Evolutionary conservation across 148 eudicot species (phyloP), one percentile per base, ranked within the genome.

Genomic region (Dianthus caryophyllus): DNA sequence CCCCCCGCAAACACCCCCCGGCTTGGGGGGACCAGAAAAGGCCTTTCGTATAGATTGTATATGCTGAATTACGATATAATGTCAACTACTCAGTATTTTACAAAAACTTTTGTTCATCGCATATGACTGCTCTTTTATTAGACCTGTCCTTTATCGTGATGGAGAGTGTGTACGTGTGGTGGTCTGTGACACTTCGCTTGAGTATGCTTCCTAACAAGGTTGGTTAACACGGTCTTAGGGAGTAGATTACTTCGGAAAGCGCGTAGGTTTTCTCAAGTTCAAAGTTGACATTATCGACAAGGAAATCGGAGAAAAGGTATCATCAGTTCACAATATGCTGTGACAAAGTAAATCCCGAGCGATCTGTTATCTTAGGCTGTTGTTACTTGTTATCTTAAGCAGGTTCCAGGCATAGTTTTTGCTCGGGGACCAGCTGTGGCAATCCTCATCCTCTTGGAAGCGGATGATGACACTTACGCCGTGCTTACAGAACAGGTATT

Each of bases 361-460:
- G 29, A 46, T 43, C 24, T 17, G 6, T 13, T 18, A 14, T 15
- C 10, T 22, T 26, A 33, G 67, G 30, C 46, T 36, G 41, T 21
- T 48, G 39, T 3, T 8, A 6, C 39, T 51, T 67, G 39, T 39
- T 51, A 57, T 43, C 46, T 64, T 58, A 12, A 24, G 31, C 80
- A 94, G 99, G 87, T 94, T 84, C 98, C 98, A 77, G 97, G 98
- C 73, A 90, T 94, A 74, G 96, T 90, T 55, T 90, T 94, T 82
- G 97, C 97, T 61, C 84, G 97, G 74, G 97, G 99, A 64, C 96
- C 99, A 75, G 99, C 99, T 66, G 97, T 86, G 67, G 92, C 99
- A 50, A 89, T 94, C 71, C 84, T 94, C 71, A 88, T 94, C 62
- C 96, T 94, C 64, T 74, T 94, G 79, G 97, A 88, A 24, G 86